Percentiles rank a stretch among this genome's conserved stretches.
Conservation (phyloP, 257 asterid genomes). For the Jaltomata sinuosa region DNA sequence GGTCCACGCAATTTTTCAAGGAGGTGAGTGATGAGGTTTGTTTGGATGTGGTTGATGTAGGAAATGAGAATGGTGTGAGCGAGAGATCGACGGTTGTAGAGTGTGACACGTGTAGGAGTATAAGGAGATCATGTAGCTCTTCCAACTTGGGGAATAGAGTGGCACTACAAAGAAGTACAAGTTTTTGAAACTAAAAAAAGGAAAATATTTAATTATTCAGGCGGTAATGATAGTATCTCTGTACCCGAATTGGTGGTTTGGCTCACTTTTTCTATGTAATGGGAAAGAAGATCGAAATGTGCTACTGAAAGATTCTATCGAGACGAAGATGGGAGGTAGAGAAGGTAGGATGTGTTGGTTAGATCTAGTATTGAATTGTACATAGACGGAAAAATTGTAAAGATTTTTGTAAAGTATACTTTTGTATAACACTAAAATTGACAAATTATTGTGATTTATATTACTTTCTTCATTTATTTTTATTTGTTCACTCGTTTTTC, state of each 20-base stretch:
- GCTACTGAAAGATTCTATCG: too few species aligned
- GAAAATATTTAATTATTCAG: too few species aligned
- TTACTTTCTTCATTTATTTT: too few species aligned
- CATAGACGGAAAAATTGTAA: background rate
- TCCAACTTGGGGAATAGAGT: background rate
- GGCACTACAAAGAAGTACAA: constrained; percentile 23
- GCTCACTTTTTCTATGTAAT: too few species aligned
- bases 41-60: constrained; percentile 25
- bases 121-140: constrained; percentile 17
- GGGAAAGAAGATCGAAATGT: too few species aligned
- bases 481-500: constrained; percentile 54
- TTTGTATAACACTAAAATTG: constrained; percentile 14
- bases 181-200: too few species aligned
- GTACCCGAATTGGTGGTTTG: too few species aligned
- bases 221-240: too few species aligned
- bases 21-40: constrained; percentile 36
- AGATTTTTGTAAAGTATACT: background rate
- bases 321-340: too few species aligned
- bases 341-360: too few species aligned
- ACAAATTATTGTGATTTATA: background rate
- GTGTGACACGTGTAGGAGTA: constrained; percentile 16
- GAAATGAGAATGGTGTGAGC: background rate
- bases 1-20: constrained; percentile 42
- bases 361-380: too few species aligned
- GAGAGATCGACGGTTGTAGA: constrained; percentile 20